phyloP scores from a whole-genome alignment of 345 rosid species.

The Balakata baccata region DNA sequence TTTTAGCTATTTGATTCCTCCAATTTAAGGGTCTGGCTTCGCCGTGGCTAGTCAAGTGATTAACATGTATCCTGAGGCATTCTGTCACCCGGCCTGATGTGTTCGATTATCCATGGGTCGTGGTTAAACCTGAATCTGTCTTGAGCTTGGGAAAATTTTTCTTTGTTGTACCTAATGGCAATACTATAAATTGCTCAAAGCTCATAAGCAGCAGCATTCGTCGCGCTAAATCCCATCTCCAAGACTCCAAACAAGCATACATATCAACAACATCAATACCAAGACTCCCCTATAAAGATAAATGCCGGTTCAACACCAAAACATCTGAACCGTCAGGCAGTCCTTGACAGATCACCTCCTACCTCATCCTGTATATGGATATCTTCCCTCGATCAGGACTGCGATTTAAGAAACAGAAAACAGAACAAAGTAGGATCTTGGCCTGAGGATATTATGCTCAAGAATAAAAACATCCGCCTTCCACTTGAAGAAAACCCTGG shows the following conservation, averaged over 20 bases:
- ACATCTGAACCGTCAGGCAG: constrained; percentile 12
- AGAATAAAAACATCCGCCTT: neutral
- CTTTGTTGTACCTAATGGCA: constrained; percentile 40
- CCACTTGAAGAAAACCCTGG: constrained; percentile 13
- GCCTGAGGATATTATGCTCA: constrained; percentile 16
- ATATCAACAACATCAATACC: neutral
- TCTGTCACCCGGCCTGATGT: constrained; percentile 43
- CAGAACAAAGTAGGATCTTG: constrained; percentile 18
- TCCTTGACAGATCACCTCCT: constrained; percentile 8
- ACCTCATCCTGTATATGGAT: constrained; percentile 3
- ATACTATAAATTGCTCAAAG: constrained; percentile 34
- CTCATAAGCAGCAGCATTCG: constrained; percentile 17
- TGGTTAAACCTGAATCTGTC: constrained; percentile 42
- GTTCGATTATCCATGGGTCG: constrained; percentile 49
- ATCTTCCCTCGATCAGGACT: constrained; percentile 10
- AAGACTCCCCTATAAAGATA: neutral
- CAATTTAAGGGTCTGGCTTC: constrained; percentile 4
- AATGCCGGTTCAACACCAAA: constrained; percentile 25
- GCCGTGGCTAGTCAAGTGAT: constrained; percentile 39
- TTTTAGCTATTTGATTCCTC: no score
- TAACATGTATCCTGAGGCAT: constrained; percentile 48
- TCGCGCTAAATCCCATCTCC: constrained; percentile 16
- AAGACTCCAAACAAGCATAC: neutral
- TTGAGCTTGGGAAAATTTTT: constrained; percentile 37
- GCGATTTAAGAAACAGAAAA: neutral